Conservation (phyloP, 345 rosid genomes). For the Eucalyptus leucophloia region DNA sequence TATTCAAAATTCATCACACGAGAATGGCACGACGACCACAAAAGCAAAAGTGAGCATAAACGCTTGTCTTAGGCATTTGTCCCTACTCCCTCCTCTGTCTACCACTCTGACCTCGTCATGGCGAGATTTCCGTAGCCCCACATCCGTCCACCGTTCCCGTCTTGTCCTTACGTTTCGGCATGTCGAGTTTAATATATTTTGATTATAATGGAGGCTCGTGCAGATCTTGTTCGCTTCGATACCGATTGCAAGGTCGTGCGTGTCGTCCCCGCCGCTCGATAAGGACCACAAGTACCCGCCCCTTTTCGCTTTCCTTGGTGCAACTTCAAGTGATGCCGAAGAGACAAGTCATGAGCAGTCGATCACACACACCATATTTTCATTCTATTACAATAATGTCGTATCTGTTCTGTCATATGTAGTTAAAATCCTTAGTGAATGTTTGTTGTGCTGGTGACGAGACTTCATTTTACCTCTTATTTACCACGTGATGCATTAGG, state of each 20-base stretch:
- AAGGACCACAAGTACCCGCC: not conserved
- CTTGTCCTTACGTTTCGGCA: not conserved
- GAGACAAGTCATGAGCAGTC: not conserved
- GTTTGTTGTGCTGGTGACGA: not conserved
- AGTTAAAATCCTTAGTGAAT: not conserved
- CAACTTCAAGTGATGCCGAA: not conserved
- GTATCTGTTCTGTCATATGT: not conserved
- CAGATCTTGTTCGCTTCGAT: not conserved
- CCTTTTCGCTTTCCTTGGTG: not conserved
- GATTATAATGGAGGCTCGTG: not conserved
- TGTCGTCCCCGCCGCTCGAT: not conserved
- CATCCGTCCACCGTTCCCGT: not conserved
- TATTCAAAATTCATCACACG: not conserved
- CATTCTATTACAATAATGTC: not conserved
- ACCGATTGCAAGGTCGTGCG: not conserved
- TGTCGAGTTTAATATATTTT: not conserved
- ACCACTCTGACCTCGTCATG: not conserved
- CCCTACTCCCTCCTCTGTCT: not conserved
- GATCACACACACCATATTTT: not conserved
- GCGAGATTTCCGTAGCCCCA: not conserved
- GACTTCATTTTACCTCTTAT: not conserved
- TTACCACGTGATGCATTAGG: rapidly evolving
- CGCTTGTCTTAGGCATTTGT: not conserved
- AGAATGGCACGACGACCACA: not conserved
- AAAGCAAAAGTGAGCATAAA: not conserved